phyloP scores from a whole-genome alignment of 305 asterid genomes.

The Striga hermonthica region DNA sequence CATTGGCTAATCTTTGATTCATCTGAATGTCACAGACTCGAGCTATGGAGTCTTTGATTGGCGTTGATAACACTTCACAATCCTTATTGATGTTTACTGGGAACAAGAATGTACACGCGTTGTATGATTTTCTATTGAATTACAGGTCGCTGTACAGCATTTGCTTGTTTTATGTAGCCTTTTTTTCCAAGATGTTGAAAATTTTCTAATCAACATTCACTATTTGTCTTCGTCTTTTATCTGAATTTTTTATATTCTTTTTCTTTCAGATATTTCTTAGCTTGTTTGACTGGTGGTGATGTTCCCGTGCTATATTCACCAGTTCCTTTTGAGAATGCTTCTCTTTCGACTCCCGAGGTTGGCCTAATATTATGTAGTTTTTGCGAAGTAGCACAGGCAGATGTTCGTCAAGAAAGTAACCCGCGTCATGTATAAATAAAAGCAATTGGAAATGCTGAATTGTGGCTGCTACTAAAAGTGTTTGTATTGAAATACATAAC shows the following conservation, averaged over 20 bases:
- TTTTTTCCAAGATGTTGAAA: constrained; percentile 13
- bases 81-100: constrained; percentile 75
- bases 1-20: constrained; percentile 21
- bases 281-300: constrained; percentile 67
- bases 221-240: constrained; percentile 4
- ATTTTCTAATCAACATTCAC: constrained; percentile 9
- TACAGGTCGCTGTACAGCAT: constrained; percentile 56
- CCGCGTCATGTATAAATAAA: constrained; percentile 11
- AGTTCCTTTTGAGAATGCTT: constrained; percentile 69
- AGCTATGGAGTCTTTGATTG: constrained; percentile 45
- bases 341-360: constrained; percentile 82
- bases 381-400: constrained; percentile 14
- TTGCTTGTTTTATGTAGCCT: constrained; percentile 19
- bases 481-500: constrained; percentile 4
- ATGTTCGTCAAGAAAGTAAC: constrained; percentile 24
- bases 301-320: constrained; percentile 85
- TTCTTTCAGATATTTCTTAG: constrained; percentile 51
- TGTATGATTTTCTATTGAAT: constrained; percentile 77
- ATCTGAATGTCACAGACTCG: constrained; percentile 56
- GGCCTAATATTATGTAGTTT: constrained; percentile 29
- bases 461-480: constrained; percentile 12
- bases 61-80: constrained; percentile 76
- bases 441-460: constrained; percentile 19
- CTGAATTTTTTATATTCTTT: constrained; percentile 30
- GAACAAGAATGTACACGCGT: constrained; percentile 59